These are phyloP conservation scores for Apiotrichum veenhuisii DNA, from an alignment of 1,284 basidiomycete species.

Conservation along the genomic window DNA sequence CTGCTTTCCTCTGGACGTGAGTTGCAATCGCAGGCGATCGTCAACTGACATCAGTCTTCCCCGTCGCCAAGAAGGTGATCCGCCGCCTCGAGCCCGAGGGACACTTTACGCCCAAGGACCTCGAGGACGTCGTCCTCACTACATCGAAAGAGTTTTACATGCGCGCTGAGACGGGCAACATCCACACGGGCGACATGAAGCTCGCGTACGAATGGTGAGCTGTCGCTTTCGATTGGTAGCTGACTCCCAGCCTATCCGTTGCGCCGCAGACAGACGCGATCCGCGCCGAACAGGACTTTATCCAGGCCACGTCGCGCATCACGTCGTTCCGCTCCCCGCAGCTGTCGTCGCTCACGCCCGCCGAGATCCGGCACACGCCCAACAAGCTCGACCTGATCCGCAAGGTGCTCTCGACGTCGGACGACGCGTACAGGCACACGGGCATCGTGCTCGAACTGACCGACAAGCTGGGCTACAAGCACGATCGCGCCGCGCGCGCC, in stretches of 20 bases:
- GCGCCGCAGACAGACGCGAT: slow-evolving; percentile 63
- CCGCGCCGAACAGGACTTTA: slow-evolving; percentile 75
- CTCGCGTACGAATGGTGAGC: slow-evolving; percentile 86
- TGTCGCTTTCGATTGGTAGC: neutral
- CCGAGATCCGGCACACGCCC: slow-evolving; percentile 83
- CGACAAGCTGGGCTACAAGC: slow-evolving; percentile 74
- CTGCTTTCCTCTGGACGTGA: slow-evolving; percentile 78
- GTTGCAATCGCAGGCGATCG: slow-evolving; percentile 49
- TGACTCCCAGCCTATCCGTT: slow-evolving; percentile 64
- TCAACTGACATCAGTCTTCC: slow-evolving; percentile 60
- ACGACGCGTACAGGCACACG: slow-evolving; percentile 79
- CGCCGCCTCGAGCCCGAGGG: slow-evolving; percentile 56
- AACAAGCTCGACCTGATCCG: slow-evolving; percentile 74
- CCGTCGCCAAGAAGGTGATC: slow-evolving; percentile 67
- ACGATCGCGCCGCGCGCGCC: slow-evolving; percentile 67
- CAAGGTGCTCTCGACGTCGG: slow-evolving; percentile 72
- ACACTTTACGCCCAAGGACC: slow-evolving; percentile 54
- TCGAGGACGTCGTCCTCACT: slow-evolving; percentile 74
- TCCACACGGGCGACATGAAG: slow-evolving; percentile 89
- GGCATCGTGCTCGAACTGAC: slow-evolving; percentile 84
- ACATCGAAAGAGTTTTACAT: slow-evolving; percentile 87
- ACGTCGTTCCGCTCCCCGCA: slow-evolving; percentile 60
- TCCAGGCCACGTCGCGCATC: slow-evolving; percentile 73
- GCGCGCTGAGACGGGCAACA: slow-evolving; percentile 84
- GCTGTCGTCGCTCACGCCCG: slow-evolving; percentile 70